Base-by-base conservation (phyloP, 306 rosid species). In the Clitoria ternatea region DNA sequence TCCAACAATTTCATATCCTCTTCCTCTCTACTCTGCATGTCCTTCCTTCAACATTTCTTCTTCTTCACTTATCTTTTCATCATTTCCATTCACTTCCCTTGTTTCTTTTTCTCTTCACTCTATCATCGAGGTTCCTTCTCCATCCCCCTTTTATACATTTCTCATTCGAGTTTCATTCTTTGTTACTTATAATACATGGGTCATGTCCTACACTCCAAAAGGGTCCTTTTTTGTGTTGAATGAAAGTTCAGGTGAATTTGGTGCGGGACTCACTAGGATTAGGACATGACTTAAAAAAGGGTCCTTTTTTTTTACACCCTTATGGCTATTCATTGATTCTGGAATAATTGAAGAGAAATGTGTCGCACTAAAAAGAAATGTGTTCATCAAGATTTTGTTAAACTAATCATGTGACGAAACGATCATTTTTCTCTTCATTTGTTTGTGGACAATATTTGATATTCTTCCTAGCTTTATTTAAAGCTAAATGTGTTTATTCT, bases 301-400 rank as follows among this genome's bases (percentile, higher is more conserved):
- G 1, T n/a, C n/a, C n/a, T n/a, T 45, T 59, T 43, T 29, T 15
- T 30, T 42, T 36, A 47, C n/a, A 8, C 42, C 3, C 61, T 13
- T 32, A 36, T 66, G 60, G 42, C 37, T 72, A n/a, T 32, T 24
- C 24, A 44, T 55, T 50, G 73, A 57, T 56, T 61, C 35, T 68
- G 63, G 85, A 33, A 24, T 44, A 26, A 45, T 75, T 69, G 65
- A 73, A 75, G 66, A 72, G 37, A 77, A 77, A 24, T 50, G 57
- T 69, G 50, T 47, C 11, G 49, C 42, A 11, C 5, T 0, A 4
- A 53, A 2, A 47, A 29, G 1, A 36, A n/a, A 6, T 61, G n/a
- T 35, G 17, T 15, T 65, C n/a, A 17, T 17, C 18, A 10, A 23
- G 12, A 7, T 19, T 26, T 53, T 59, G 1, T 35, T 42, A 10